Evolutionary conservation across 805 yeast species (phyloP).

Genomic region (Ogataea minuta): DNA sequence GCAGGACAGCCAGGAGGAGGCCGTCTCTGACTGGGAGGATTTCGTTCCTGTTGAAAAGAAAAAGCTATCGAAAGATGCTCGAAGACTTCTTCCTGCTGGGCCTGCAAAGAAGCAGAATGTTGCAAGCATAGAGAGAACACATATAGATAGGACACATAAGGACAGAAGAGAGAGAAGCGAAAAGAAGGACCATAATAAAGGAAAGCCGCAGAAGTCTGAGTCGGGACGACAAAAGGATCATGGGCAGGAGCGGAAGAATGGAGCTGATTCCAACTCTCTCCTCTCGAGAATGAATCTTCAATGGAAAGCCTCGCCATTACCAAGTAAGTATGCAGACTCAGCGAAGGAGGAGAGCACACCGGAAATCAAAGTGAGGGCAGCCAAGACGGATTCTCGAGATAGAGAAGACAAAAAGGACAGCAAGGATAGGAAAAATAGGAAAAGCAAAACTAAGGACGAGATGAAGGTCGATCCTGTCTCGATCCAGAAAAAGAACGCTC

Average conservation of each 20-base stretch:
- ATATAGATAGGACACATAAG: not conserved
- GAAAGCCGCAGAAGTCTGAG: not conserved
- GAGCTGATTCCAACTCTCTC: slow-evolving; percentile 1
- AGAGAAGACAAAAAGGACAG: not conserved
- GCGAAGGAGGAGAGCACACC: not conserved
- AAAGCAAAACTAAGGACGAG: not conserved
- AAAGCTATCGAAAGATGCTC: slow-evolving; percentile 17
- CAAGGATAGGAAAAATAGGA: not conserved
- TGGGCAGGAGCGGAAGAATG: not conserved
- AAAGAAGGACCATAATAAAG: slow-evolving; percentile 7
- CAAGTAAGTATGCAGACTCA: slow-evolving; percentile 8
- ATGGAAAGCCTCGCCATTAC: slow-evolving; percentile 10
- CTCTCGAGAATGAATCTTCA: slow-evolving; percentile 9
- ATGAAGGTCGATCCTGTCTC: slow-evolving; percentile 2
- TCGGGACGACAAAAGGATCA: not conserved
- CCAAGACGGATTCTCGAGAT: not conserved
- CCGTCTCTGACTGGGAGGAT: slow-evolving; percentile 11
- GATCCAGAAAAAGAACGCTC: slow-evolving; percentile 15
- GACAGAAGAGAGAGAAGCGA: not conserved
- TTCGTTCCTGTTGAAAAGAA: slow-evolving; percentile 8
- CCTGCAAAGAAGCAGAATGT: not conserved
- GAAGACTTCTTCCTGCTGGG: slow-evolving; percentile 17
- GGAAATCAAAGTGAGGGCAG: not conserved
- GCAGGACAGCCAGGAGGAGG: not conserved
- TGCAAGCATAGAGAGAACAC: not conserved